These are phyloP conservation scores for Paecilomyces sp. DNA, from an alignment of 2,329 filamentous ascomycete genomes.

Conservation along the genomic window DNA sequence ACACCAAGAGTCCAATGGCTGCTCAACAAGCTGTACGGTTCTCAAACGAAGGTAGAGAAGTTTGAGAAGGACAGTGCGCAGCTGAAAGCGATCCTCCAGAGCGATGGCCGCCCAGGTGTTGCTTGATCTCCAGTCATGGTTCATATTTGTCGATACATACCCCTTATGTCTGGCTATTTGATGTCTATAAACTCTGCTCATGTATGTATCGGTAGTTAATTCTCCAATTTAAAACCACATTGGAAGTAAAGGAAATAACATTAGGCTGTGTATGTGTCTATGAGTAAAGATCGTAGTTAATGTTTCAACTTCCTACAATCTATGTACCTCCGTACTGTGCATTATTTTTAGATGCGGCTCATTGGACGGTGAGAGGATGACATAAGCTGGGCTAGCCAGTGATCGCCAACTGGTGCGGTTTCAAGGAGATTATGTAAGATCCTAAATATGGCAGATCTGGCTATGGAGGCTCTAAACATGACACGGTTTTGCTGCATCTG, in stretches of 20 bases:
- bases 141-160: not conserved
- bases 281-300: not conserved
- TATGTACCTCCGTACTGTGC: not conserved
- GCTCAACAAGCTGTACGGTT: constrained; percentile 62
- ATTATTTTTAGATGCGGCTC: not conserved
- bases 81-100: constrained; percentile 64
- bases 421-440: not conserved
- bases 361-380: not conserved
- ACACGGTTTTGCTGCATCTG: not conserved
- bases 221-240: not conserved
- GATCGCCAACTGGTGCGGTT: not conserved
- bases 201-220: not conserved
- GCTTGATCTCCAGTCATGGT: not conserved
- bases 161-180: not conserved
- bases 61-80: constrained; percentile 65
- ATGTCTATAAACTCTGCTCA: not conserved
- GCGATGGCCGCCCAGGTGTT: constrained; percentile 29
- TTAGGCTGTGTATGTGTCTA: not conserved
- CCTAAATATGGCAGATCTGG: not conserved
- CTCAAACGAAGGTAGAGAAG: constrained; percentile 65
- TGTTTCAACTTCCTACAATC: not conserved
- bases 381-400: not conserved
- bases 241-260: not conserved
- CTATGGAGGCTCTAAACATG: not conserved
- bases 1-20: constrained; percentile 63